Evolutionary conservation across 352 stramenopile genomes (phyloP), one percentile per base, ranked within the genome.

Genomic region (Pythium rishiriense): DNA sequence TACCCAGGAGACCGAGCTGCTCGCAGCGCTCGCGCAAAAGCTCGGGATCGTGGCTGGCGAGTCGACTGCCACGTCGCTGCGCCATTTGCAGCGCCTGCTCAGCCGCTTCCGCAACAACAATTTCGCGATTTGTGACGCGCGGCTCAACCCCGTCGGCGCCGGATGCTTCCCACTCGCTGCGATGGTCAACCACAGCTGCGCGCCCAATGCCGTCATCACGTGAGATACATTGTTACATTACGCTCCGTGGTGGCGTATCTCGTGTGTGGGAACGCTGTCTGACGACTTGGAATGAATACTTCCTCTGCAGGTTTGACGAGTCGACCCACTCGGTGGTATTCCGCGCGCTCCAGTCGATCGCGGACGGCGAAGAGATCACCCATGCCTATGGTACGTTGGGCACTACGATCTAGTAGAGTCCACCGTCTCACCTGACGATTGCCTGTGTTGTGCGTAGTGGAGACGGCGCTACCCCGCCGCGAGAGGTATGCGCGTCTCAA

Each of bases 171-270:
- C 79, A 5, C 58, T 91, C 1, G 84, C 70, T 1, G 82, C 84
- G 2, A 93, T 93, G 84, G 70, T 87, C 60, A 93, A 91, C 50
- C 82, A 93, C 58, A 91, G 79, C 62, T 93, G 84, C 49, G 66
- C 79, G 2, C 76, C 81, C 8, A 93, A 91, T 57, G 87, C 79
- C 43, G 72, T 68, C 24, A 68, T 87, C 64, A 91, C 78, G 84
- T 93, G 67, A 45, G 80, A 77, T n/a, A n/a, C n/a, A n/a, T n/a
- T n/a, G n/a, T n/a, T n/a, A n/a, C n/a, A n/a, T n/a, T n/a, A n/a
- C n/a, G n/a, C n/a, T n/a, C n/a, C n/a, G n/a, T n/a, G n/a, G n/a
- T n/a, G n/a, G n/a, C n/a, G n/a, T n/a, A n/a, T n/a, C n/a, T n/a
- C n/a, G n/a, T n/a, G n/a, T n/a, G n/a, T n/a, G n/a, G n/a, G n/a